Base-by-base conservation (phyloP, 768 basidiomycete genomes). In the Tricholoma sp. region DNA sequence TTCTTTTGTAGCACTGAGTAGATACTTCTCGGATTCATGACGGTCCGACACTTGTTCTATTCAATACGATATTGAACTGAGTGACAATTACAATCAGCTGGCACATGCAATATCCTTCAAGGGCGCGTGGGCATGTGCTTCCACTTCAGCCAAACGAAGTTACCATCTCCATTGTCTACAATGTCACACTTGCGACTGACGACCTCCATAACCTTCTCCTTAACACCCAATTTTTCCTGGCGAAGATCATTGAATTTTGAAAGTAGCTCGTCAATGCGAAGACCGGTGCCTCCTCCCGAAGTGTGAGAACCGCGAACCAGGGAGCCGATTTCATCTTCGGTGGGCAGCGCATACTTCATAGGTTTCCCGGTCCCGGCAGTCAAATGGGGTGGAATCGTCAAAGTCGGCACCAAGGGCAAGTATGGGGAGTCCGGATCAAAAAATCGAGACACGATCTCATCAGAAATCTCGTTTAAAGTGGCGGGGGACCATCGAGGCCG, bases 121-220 rank as follows among this genome's bases (percentile, higher is more conserved):
- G 59, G 61, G 62, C 61, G 71, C 19, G 59, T 59, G 39, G 63
- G 61, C 49, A 60, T 63, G 56, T 77, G 74, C 61, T 78, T 81
- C 86, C 86, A 88, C 63, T 76, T 75, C 31, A 88, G 73, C 81
- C 82, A 84, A 54, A 81, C 78, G 56, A 72, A 74, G 66, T 84
- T 79, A n/a, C 79, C 80, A 67, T 83, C 80, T 52, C 76, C 76
- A 61, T 84, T 83, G 61, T 83, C 79, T 18, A 82, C 75, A 41
- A 83, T 68, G 39, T 79, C 75, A 64, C 90, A 93, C 64, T 76
- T 80, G 63, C 93, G 85, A 56, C 74, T 66, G 11, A 89, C 79
- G 49, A 97, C 83, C 61, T 94, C 93, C 34, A 81, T 61, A 19
- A 96, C 76, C 73, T 94, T 97, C 64, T 86, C 85, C 64, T 71